phyloP scores from a whole-genome alignment of 139 green algal genomes.

The Micractinium conductrix region DNA sequence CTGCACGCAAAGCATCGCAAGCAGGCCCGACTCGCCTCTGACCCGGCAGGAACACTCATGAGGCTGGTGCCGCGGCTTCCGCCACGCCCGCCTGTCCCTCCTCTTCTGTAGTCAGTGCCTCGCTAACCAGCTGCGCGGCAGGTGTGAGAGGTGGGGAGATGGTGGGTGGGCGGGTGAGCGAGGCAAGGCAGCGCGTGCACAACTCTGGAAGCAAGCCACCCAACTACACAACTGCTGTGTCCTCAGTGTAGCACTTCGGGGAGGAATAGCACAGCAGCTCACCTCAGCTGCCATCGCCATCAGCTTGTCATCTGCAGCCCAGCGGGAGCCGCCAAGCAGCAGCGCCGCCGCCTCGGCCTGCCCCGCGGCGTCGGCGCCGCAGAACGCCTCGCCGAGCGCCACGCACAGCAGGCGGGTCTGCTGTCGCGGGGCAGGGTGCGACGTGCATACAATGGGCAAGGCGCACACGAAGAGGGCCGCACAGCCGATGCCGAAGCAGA shows the following conservation, averaged over 20 bases:
- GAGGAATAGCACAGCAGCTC: too few species aligned
- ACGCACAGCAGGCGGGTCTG: constrained; percentile 24
- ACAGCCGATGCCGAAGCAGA: neutral
- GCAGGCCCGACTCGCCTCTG: too few species aligned
- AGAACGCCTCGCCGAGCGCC: constrained; percentile 11
- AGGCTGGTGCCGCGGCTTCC: too few species aligned
- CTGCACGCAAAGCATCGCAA: too few species aligned
- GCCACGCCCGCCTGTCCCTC: neutral
- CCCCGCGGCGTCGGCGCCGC: neutral
- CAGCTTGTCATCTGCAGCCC: neutral
- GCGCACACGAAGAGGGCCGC: neutral
- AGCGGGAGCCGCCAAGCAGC: neutral
- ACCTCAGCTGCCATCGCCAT: neutral
- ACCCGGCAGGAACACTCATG: too few species aligned
- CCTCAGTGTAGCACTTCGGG: too few species aligned
- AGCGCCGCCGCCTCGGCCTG: neutral
- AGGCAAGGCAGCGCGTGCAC: too few species aligned
- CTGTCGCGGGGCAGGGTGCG: too few species aligned
- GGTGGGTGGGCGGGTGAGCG: too few species aligned
- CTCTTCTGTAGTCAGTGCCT: neutral
- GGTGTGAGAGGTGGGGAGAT: too few species aligned
- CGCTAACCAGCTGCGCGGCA: constrained; percentile 6
- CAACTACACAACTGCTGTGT: too few species aligned
- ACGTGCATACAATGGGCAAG: neutral
- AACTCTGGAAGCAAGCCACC: too few species aligned